Evolutionary conservation across 1,284 basidiomycete genomes (phyloP).

Genomic region (Cryptococcus sp.): DNA sequence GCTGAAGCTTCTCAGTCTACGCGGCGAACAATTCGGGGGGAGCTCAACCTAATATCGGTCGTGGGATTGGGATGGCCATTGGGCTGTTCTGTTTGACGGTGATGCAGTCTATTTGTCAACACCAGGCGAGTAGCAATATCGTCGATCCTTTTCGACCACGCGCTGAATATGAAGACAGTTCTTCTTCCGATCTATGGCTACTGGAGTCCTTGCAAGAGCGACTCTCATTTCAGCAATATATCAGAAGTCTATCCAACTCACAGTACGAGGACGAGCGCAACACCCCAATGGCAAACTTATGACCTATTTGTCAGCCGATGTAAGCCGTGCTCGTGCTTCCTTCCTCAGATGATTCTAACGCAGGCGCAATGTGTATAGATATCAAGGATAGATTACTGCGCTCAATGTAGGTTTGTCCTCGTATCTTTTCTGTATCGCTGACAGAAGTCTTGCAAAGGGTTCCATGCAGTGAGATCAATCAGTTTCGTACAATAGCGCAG

Average conservation of each 20-base stretch:
- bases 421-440: background rate
- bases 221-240: constrained; percentile 75
- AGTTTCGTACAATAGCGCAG: background rate
- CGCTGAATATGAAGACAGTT: constrained; percentile 56
- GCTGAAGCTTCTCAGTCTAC: constrained; percentile 36
- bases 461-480: constrained; percentile 50
- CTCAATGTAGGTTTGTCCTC: constrained; percentile 33
- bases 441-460: constrained; percentile 55
- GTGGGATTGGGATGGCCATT: constrained; percentile 69
- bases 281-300: constrained; percentile 69
- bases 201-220: constrained; percentile 68
- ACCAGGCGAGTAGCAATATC: constrained; percentile 56
- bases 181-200: constrained; percentile 74
- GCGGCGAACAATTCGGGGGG: constrained; percentile 35
- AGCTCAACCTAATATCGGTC: constrained; percentile 59
- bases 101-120: constrained; percentile 61
- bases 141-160: background rate
- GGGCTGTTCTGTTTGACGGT: constrained; percentile 68
- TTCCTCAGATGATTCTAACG: background rate
- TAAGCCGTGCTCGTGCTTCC: constrained; percentile 43
- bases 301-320: constrained; percentile 72
- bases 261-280: constrained; percentile 65
- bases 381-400: constrained; percentile 48
- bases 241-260: constrained; percentile 67
- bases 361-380: constrained; percentile 21